Evolutionary conservation across 495 filamentous ascomycete genomes (phyloP).

Genomic region (Aspergillus steynii): DNA sequence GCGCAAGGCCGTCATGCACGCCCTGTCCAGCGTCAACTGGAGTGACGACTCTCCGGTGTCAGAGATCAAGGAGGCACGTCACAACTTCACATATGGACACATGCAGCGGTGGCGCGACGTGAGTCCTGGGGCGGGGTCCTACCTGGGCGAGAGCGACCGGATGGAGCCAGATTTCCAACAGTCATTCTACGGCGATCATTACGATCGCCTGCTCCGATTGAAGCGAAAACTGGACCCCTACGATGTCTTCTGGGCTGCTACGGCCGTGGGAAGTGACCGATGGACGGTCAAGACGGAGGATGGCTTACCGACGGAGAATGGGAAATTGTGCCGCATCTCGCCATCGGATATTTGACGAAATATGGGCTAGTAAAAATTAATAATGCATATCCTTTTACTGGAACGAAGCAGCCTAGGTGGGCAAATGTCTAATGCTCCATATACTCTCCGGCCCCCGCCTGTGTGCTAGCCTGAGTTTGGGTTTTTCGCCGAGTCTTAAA

Average conservation of each 20-base stretch:
- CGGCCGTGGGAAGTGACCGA: constrained; percentile 54
- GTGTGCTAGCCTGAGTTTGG: too few species aligned
- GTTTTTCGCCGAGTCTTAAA: too few species aligned
- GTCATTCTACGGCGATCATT: constrained; percentile 62
- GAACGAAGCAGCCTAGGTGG: too few species aligned
- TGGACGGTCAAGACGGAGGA: constrained; percentile 41
- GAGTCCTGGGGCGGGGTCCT: constrained; percentile 35
- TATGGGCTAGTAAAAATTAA: too few species aligned
- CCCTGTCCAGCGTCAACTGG: constrained; percentile 42
- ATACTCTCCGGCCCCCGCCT: too few species aligned
- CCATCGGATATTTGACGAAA: too few species aligned
- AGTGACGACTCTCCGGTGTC: constrained; percentile 17
- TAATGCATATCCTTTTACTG: too few species aligned
- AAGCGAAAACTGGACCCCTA: constrained; percentile 58
- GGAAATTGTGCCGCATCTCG: constrained; percentile 29
- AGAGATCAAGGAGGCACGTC: constrained; percentile 22
- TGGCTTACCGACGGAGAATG: constrained; percentile 37
- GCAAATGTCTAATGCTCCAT: too few species aligned
- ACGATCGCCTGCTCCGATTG: constrained; percentile 47
- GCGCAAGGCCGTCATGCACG: constrained; percentile 54
- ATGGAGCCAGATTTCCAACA: constrained; percentile 63
- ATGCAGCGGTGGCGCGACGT: constrained; percentile 53
- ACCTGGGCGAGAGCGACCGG: constrained; percentile 50
- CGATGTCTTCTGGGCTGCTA: constrained; percentile 55
- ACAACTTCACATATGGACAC: constrained; percentile 36